Percentiles rank a stretch among this genome's conserved stretches.
Conservation (phyloP, 2,329 filamentous ascomycete species). For the Trichophyton equinum region DNA sequence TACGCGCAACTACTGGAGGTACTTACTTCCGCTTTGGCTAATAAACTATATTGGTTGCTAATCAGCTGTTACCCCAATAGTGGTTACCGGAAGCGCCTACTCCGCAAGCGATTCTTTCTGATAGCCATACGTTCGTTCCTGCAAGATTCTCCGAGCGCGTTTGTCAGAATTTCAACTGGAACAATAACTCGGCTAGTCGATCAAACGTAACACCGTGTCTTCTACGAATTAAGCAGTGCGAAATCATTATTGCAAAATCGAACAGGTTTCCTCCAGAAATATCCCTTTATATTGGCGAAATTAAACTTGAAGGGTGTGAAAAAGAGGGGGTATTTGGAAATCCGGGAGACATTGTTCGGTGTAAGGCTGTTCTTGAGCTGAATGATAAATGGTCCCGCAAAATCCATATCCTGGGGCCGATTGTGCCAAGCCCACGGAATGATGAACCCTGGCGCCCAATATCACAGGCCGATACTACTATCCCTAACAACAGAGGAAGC, state of each 20-base stretch:
- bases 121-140: constrained; percentile 24
- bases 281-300: constrained; percentile 16
- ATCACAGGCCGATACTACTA: background rate
- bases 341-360: constrained; percentile 13
- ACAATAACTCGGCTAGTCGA: constrained; percentile 13
- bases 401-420: background rate
- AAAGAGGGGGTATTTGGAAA: constrained; percentile 18
- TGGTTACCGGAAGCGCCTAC: constrained; percentile 16
- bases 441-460: background rate
- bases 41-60: constrained; percentile 3
- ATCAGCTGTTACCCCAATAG: constrained; percentile 12
- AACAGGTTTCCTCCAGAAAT: constrained; percentile 10
- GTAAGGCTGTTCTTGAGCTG: constrained; percentile 9
- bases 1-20: constrained; percentile 24
- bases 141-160: constrained; percentile 21
- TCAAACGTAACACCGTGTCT: constrained; percentile 19
- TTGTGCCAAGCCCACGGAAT: background rate
- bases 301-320: constrained; percentile 19
- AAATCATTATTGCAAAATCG: constrained; percentile 22
- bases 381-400: background rate
- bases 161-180: constrained; percentile 15
- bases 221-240: constrained; percentile 24
- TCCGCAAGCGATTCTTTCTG: constrained; percentile 21
- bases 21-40: constrained; percentile 1
- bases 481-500: background rate